Percentiles rank a stretch among this genome's conserved stretches.
phyloP scores from a whole-genome alignment of 306 rosid species.

The Malus asiatica region DNA sequence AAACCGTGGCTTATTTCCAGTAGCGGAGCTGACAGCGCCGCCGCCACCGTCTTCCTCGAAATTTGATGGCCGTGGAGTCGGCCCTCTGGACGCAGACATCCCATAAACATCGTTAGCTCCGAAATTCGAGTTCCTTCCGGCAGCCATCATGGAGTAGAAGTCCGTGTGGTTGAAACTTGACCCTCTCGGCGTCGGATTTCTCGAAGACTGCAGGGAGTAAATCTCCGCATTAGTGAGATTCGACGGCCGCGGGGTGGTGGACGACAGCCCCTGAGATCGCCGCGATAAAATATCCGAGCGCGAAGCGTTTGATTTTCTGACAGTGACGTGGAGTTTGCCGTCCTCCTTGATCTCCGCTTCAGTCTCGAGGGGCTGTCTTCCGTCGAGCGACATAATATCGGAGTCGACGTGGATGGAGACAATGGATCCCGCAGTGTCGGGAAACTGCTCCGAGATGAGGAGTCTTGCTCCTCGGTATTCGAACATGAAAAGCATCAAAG shows the following conservation, averaged over 20 bases:
- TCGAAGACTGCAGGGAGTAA: conserved; percentile 67
- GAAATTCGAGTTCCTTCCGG: conserved; percentile 60
- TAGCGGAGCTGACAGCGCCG: conserved; percentile 1
- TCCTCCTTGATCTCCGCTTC: conserved; percentile 71
- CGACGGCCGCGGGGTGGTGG: conserved; percentile 68
- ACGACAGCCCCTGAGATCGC: conserved; percentile 66
- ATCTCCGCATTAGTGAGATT: conserved; percentile 83
- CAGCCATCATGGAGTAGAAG: conserved; percentile 75
- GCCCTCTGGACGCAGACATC: conserved; percentile 62
- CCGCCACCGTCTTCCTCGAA: conserved; percentile 52
- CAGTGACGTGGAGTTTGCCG: conserved; percentile 75
- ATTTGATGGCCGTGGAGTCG: conserved; percentile 67
- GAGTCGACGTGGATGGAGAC: conserved; percentile 89
- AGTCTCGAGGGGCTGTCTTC: conserved; percentile 59
- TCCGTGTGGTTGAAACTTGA: conserved; percentile 84
- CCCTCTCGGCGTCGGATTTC: conserved; percentile 77
- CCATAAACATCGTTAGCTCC: conserved; percentile 65
- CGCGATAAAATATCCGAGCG: conserved; percentile 67
- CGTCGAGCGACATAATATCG: conserved; percentile 72
- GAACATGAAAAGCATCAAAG: conserved; percentile 70
- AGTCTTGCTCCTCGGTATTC: conserved; percentile 69
- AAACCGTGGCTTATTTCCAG: conserved; percentile 30
- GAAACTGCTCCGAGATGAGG: conserved; percentile 77
- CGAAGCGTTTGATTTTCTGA: conserved; percentile 70
- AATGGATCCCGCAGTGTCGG: conserved; percentile 75